Conservation (phyloP, 768 basidiomycete genomes). For the Ramaria sp. region DNA sequence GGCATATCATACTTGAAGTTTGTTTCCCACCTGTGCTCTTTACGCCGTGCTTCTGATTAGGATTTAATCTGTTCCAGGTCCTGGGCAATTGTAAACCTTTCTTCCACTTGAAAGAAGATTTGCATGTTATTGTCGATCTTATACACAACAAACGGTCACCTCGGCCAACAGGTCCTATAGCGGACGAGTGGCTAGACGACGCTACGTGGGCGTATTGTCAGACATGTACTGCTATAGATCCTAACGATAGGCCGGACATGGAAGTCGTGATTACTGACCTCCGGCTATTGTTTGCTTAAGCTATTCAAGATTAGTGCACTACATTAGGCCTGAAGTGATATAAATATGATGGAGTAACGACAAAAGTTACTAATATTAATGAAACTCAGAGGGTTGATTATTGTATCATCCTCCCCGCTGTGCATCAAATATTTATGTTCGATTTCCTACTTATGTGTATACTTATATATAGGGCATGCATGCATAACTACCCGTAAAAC, state of each 20-base stretch:
- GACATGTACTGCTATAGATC: constrained; percentile 2
- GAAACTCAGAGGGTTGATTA: too few species aligned
- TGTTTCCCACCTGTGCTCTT: background rate
- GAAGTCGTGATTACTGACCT: background rate
- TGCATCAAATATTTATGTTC: too few species aligned
- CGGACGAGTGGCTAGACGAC: constrained; percentile 3
- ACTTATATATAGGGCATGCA: too few species aligned
- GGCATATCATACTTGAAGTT: constrained; percentile 7
- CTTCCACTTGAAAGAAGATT: constrained; percentile 3
- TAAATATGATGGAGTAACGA: too few species aligned
- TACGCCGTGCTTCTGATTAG: background rate
- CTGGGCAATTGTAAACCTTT: constrained; percentile 3
- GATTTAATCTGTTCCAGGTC: background rate
- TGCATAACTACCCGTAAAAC: too few species aligned
- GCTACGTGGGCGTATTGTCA: constrained; percentile 1
- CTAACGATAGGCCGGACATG: background rate
- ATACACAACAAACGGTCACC: constrained; percentile 1
- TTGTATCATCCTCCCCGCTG: too few species aligned
- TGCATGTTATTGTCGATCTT: constrained; percentile 7
- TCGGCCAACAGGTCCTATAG: background rate
- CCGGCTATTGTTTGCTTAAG: background rate
- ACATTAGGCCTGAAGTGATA: too few species aligned
- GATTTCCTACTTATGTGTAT: too few species aligned
- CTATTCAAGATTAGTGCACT: background rate
- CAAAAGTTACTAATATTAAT: too few species aligned